Evolutionary conservation across 495 filamentous ascomycete species (phyloP), one percentile per base, ranked within the genome.

Genomic region (Neurospora sp.): DNA sequence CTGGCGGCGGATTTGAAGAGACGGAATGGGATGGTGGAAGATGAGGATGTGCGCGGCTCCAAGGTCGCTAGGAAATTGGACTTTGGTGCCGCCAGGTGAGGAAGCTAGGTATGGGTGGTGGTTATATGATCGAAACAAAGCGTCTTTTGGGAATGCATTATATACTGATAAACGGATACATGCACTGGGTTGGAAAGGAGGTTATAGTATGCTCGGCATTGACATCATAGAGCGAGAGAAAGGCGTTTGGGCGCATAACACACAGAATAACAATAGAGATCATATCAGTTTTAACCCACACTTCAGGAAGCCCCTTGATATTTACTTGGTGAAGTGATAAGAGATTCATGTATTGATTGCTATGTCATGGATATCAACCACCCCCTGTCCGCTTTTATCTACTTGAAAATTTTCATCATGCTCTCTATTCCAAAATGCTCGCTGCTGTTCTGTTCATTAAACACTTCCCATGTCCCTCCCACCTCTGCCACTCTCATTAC

Each of bases 41-140:
- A 91, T 35, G 86, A 88, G 14, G 82, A 71, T 3, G 31, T 53
- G 4, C 88, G 77, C 84, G 86, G 81, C 80, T 88, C 75, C 45
- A 93, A 92, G 77, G 92, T 97, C 37, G 94, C 96, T 40, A 87
- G 94, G 75, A 96, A 92, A 80, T 81, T 99, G 76, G 91, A 98
- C 81, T 99, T 98, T 85, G 87, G 88, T 4, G 84, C 81, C 18
- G 81, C 83, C 77, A 89, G 85, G 82, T 89, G 83, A 69, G 20
- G 31, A 10, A 5, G 53, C 14, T 16, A 16, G 40, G 40, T 40
- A 10, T 16, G 53, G 53, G 53, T 7, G 27, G 20, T n/a, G 18
- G 3, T 27, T 53, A 27, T 10, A 14, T 14, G 10, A 6, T 6
- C 41, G 35, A 7, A 35, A 35, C 35, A 18, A 61, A 61, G 53